A percentile compares a stretch with the other conserved stretches of the same genome.
phyloP scores from a whole-genome alignment of 1,139 yeast species.

The Geotrichum australiense region DNA sequence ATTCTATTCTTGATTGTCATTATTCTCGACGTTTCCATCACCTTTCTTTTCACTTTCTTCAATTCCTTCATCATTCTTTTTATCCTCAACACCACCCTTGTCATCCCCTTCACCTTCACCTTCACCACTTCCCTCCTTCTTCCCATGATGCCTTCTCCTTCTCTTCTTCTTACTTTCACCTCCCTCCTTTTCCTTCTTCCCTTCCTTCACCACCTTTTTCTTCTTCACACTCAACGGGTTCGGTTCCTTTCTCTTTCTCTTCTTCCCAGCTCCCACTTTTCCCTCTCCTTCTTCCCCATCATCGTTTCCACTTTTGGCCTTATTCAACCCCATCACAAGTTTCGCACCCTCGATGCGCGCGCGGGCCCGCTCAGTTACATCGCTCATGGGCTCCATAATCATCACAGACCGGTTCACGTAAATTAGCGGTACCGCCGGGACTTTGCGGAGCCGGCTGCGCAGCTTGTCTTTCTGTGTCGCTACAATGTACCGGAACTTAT shows the following conservation, averaged over 20 bases:
- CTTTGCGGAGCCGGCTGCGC: conserved; percentile 56
- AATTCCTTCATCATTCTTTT: background rate
- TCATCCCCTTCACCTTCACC: background rate
- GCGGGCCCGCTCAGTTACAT: conserved; percentile 55
- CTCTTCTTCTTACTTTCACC: conserved; percentile 10
- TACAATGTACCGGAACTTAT: conserved; percentile 83
- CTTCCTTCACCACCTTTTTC: conserved; percentile 23
- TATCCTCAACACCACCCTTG: background rate
- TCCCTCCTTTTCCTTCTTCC: background rate
- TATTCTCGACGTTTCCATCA: background rate
- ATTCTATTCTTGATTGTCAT: too few relatives aligned
- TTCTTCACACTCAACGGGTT: conserved; percentile 78
- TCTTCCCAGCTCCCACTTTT: conserved; percentile 19
- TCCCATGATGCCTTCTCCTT: conserved; percentile 8
- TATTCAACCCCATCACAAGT: conserved; percentile 67
- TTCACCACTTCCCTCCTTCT: background rate
- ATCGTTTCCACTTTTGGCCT: conserved; percentile 17
- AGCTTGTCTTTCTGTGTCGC: conserved; percentile 74
- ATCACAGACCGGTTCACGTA: conserved; percentile 87
- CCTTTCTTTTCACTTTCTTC: background rate
- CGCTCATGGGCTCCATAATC: conserved; percentile 91
- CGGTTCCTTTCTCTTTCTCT: conserved; percentile 63
- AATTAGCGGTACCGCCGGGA: conserved; percentile 87
- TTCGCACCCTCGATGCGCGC: conserved; percentile 54
- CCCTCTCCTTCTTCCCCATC: conserved; percentile 34